Percentiles rank a stretch among this genome's conserved stretches.
phyloP scores from a whole-genome alignment of 169 alveolate species.

The Besnoitia besnoiti region DNA sequence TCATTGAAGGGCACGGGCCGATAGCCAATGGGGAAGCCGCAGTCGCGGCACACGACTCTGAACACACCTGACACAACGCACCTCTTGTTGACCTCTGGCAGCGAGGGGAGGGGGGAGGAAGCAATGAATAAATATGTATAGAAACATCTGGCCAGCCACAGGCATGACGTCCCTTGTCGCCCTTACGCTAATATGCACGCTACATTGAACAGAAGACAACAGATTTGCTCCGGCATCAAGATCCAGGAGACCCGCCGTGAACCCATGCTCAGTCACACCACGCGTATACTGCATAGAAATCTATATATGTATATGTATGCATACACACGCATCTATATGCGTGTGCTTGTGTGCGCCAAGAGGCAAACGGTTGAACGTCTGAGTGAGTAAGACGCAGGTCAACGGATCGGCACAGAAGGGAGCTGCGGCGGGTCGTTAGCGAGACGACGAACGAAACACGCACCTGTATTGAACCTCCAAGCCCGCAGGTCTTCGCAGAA shows the following conservation, averaged over 20 bases:
- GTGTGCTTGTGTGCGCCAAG: neutral
- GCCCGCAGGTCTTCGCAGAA: slow-evolving; percentile 38
- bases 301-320: too few relatives aligned
- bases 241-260: too few relatives aligned
- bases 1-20: slow-evolving; percentile 44
- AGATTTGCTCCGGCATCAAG: too few relatives aligned
- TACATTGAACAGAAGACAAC: too few relatives aligned
- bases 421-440: neutral
- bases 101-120: neutral
- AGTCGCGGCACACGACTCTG: slow-evolving; percentile 44
- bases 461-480: slow-evolving; percentile 55
- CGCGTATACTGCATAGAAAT: slow-evolving; percentile 13
- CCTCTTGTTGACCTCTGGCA: neutral
- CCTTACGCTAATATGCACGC: too few relatives aligned
- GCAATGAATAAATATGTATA: too few relatives aligned
- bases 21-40: slow-evolving; percentile 50
- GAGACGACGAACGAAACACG: neutral
- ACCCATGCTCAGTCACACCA: too few relatives aligned
- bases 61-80: neutral
- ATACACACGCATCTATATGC: neutral
- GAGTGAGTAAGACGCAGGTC: neutral
- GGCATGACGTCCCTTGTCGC: too few relatives aligned
- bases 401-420: neutral
- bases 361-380: neutral
- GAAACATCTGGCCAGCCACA: too few relatives aligned